Conservation (phyloP, 495 filamentous ascomycete species). For the Talaromyces liani region DNA sequence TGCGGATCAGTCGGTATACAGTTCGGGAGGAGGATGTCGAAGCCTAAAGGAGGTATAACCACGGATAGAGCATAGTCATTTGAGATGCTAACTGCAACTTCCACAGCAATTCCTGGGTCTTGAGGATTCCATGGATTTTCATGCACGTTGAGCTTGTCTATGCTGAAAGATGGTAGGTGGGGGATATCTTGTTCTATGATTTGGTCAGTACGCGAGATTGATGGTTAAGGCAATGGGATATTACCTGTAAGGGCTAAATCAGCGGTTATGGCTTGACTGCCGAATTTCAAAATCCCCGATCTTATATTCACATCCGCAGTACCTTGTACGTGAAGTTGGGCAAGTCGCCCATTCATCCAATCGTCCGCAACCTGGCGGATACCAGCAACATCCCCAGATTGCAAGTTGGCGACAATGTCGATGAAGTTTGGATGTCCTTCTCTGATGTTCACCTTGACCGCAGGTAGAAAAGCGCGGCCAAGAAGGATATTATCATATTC, state of each 20-base stretch:
- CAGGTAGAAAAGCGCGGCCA: slow-evolving; percentile 67
- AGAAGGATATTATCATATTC: slow-evolving; percentile 73
- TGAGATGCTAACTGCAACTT: slow-evolving; percentile 58
- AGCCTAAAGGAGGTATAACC: slow-evolving; percentile 68
- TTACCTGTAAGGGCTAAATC: slow-evolving; percentile 51
- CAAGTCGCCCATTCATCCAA: slow-evolving; percentile 74
- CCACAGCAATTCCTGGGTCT: slow-evolving; percentile 63
- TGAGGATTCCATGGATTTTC: slow-evolving; percentile 44
- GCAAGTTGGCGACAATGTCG: slow-evolving; percentile 69
- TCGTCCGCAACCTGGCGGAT: slow-evolving; percentile 77
- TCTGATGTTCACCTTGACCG: slow-evolving; percentile 62
- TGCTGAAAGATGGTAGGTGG: slow-evolving; percentile 65
- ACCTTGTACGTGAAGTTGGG: slow-evolving; percentile 58
- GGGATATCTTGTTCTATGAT: slow-evolving; percentile 57
- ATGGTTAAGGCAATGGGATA: no score
- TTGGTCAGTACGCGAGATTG: not conserved
- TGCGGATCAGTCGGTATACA: slow-evolving; percentile 55
- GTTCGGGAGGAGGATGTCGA: slow-evolving; percentile 74
- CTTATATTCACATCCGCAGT: slow-evolving; percentile 62
- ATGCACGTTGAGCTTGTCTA: slow-evolving; percentile 66
- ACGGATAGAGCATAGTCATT: slow-evolving; percentile 72
- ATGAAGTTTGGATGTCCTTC: slow-evolving; percentile 69
- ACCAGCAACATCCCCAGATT: slow-evolving; percentile 67
- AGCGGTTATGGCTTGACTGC: slow-evolving; percentile 62
- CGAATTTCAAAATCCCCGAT: slow-evolving; percentile 70